These are phyloP conservation scores for Hemileia vastatrix DNA, from an alignment of 1,284 basidiomycete species.

Conservation along the genomic window DNA sequence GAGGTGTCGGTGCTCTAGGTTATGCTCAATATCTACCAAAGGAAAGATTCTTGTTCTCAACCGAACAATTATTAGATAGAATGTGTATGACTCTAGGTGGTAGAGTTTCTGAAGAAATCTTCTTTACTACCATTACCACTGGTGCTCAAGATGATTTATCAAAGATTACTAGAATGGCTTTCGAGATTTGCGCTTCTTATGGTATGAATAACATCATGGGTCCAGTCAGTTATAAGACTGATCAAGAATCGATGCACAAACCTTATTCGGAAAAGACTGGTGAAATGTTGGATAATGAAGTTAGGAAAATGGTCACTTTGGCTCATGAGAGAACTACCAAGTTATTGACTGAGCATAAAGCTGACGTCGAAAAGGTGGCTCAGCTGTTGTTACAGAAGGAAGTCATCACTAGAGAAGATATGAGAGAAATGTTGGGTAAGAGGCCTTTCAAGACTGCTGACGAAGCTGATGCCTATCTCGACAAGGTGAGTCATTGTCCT, in stretches of 20 bases:
- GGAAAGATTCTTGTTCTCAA: slow-evolving; percentile 41
- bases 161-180: slow-evolving; percentile 43
- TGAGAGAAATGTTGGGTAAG: slow-evolving; percentile 38
- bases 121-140: slow-evolving; percentile 42
- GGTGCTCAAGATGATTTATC: slow-evolving; percentile 42
- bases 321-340: slow-evolving; percentile 39
- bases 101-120: slow-evolving; percentile 43
- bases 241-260: slow-evolving; percentile 42
- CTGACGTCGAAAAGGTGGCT: slow-evolving; percentile 41
- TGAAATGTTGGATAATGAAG: slow-evolving; percentile 40
- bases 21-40: slow-evolving; percentile 44
- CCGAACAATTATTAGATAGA: slow-evolving; percentile 41
- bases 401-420: slow-evolving; percentile 43
- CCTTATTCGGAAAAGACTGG: slow-evolving; percentile 42
- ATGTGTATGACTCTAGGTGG: slow-evolving; percentile 45
- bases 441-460: slow-evolving; percentile 40
- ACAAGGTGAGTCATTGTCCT: slow-evolving; percentile 26
- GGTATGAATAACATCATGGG: slow-evolving; percentile 43
- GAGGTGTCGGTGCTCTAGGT: slow-evolving; percentile 42
- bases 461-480: slow-evolving; percentile 42
- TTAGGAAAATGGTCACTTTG: slow-evolving; percentile 38
- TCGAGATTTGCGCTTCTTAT: slow-evolving; percentile 42
- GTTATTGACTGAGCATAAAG: slow-evolving; percentile 33
- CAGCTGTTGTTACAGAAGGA: slow-evolving; percentile 40
- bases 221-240: slow-evolving; percentile 40